These are phyloP conservation scores for Apophysomyces ossiformis DNA, from an alignment of 371 early-diverging fungal genomes.

Conservation along the genomic window DNA sequence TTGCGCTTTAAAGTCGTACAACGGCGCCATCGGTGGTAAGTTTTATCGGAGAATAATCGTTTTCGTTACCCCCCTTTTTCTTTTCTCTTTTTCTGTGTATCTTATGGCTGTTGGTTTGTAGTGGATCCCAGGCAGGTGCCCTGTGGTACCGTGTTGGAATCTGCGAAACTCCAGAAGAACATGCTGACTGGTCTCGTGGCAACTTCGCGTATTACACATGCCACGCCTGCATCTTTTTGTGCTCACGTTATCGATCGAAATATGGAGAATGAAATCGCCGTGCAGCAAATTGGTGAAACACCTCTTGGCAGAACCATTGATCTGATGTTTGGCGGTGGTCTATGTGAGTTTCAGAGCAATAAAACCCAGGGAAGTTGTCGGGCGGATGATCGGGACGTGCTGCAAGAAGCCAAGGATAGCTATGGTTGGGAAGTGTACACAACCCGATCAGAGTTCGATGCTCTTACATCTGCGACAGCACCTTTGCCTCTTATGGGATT, in stretches of 20 bases:
- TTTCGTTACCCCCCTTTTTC: neutral
- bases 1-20: conserved; percentile 85
- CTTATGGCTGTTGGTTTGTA: conserved; percentile 19
- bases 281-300: conserved; percentile 86
- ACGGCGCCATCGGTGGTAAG: conserved; percentile 85
- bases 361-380: conserved; percentile 69
- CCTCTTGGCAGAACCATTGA: conserved; percentile 83
- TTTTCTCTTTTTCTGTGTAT: neutral
- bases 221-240: conserved; percentile 80
- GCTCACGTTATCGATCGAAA: conserved; percentile 82
- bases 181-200: conserved; percentile 90
- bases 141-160: conserved; percentile 93
- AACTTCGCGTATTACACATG: conserved; percentile 93
- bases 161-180: conserved; percentile 78
- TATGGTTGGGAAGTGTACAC: conserved; percentile 62
- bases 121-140: conserved; percentile 67
- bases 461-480: conserved; percentile 27
- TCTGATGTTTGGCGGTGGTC: conserved; percentile 92
- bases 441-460: conserved; percentile 65
- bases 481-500: conserved; percentile 79
- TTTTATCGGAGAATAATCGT: neutral
- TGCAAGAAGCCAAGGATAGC: conserved; percentile 52
- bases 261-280: conserved; percentile 84
- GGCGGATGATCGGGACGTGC: conserved; percentile 67
- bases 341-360: conserved; percentile 82